Evolutionary conservation across 2,329 filamentous ascomycete species (phyloP), one percentile per base, ranked within the genome.

Genomic region (Fusarium newnesense): DNA sequence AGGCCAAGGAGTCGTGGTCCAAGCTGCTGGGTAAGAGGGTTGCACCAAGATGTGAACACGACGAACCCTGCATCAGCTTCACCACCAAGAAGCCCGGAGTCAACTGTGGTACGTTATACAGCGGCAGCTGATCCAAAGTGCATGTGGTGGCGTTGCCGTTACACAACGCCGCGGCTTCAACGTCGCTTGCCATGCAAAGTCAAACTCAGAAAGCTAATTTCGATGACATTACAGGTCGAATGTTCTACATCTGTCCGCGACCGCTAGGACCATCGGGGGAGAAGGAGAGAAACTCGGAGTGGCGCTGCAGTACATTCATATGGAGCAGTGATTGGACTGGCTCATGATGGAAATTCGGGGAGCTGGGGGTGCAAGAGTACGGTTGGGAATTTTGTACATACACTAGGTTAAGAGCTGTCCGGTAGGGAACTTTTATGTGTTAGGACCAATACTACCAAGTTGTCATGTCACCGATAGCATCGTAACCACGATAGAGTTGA

Each of bases 11-110:
- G 78, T 92, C 92, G 28, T 98, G 96, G 96, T 91, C 90, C 9
- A 95, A 92, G 79, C 86, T 98, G 19, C 91, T 98, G 70, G 89
- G 91, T 21, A 94, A 92, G 80, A 91, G 93, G 64, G 84, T 89
- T 4, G 86, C 90, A 2, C 96, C 96, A 2, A 89, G 88, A 64
- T 99, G 96, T 79, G 95, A 98, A 53, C 96, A 99, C 79, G 87
- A 90, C 60, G 95, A 98, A 76, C 93, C 94, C 6, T 98, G 96
- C 81, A 93, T 95, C 72, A 94, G 88, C 73, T 84, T 96, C 58
- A 88, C 91, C 24, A 97, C 95, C 2, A 98, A 96, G 84, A 98
- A 98, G 79, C 87, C 94, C 2, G 96, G 96, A 4, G 84, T 94
- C 71, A 99, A 98, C 78, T 92, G 80, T 83, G 96, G 86, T 89